A percentile compares a stretch with the other conserved stretches of the same genome.
Conservation (phyloP, 768 basidiomycete genomes). For the Mycena belliarum region DNA sequence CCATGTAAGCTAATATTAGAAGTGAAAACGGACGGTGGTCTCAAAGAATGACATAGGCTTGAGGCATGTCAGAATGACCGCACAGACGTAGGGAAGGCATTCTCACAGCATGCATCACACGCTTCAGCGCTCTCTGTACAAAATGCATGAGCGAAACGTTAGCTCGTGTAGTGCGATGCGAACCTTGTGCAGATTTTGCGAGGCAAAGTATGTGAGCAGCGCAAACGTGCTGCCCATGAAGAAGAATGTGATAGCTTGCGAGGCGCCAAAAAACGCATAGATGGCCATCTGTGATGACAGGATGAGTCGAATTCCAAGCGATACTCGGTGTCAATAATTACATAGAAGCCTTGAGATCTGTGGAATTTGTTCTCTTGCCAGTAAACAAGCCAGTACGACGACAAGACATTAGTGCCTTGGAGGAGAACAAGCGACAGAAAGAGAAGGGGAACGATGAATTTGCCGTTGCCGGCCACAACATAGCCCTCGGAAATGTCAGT, state of each 20-base stretch:
- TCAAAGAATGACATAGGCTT: conserved; percentile 88
- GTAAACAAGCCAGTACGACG: conserved; percentile 82
- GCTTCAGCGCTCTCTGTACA: conserved; percentile 57
- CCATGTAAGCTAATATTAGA: not conserved
- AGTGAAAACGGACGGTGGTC: conserved; percentile 55
- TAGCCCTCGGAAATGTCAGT: conserved; percentile 49
- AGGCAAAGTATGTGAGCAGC: conserved; percentile 78
- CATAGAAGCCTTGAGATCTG: conserved; percentile 68
- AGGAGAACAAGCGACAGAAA: conserved; percentile 59
- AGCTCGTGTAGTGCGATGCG: conserved; percentile 10
- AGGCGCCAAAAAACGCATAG: conserved; percentile 72
- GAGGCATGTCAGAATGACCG: not conserved
- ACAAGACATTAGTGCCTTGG: conserved; percentile 55
- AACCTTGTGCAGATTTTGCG: conserved; percentile 63
- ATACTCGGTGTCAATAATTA: conserved; percentile 36
- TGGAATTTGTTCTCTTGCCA: conserved; percentile 79
- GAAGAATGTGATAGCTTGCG: conserved; percentile 70
- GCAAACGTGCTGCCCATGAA: conserved; percentile 67
- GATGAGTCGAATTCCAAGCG: conserved; percentile 1
- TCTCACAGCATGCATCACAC: conserved; percentile 66
- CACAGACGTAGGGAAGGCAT: not conserved
- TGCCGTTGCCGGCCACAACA: conserved; percentile 68
- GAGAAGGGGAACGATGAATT: conserved; percentile 64
- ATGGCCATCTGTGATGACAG: conserved; percentile 73
- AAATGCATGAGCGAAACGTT: not conserved